These are phyloP conservation scores for Plasmodium gaboni DNA, from an alignment of 169 alveolate species.

Conservation along the genomic window DNA sequence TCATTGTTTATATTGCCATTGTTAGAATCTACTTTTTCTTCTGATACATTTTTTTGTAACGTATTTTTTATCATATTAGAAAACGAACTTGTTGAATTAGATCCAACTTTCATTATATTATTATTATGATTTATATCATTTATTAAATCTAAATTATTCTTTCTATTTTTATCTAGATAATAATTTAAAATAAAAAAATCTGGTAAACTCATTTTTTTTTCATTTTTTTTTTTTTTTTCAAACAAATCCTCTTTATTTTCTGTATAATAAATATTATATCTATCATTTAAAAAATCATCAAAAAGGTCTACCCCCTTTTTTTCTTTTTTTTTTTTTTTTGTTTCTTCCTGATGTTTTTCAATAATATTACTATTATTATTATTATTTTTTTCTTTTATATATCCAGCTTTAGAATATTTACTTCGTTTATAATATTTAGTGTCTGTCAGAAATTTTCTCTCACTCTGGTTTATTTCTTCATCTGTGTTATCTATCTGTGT, in stretches of 20 bases:
- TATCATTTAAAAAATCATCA: constrained; percentile 4
- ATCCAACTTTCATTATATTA: background rate
- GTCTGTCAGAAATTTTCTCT: constrained; percentile 44
- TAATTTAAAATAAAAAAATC: constrained; percentile 23
- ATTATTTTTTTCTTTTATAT: constrained; percentile 4
- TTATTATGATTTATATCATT: background rate
- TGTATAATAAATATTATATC: background rate
- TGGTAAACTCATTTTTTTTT: constrained; percentile 16
- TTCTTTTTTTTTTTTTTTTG: too few relatives aligned
- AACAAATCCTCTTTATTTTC: constrained; percentile 46
- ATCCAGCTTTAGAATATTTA: constrained; percentile 75
- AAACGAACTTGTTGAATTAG: background rate
- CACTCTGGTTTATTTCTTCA: background rate
- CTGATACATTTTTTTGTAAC: too few relatives aligned
- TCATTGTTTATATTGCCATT: too few relatives aligned
- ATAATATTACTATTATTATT: background rate
- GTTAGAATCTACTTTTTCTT: too few relatives aligned
- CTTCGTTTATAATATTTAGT: constrained; percentile 72
- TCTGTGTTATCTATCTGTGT: background rate
- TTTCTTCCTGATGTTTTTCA: too few relatives aligned
- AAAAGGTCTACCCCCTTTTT: too few relatives aligned
- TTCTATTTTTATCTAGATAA: constrained; percentile 23
- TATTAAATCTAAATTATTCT: constrained; percentile 37
- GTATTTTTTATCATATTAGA: too few relatives aligned
- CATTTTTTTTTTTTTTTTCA: constrained; percentile 20